phyloP scores from a whole-genome alignment of 2,329 filamentous ascomycete genomes.

The Sarocladium strictum region DNA sequence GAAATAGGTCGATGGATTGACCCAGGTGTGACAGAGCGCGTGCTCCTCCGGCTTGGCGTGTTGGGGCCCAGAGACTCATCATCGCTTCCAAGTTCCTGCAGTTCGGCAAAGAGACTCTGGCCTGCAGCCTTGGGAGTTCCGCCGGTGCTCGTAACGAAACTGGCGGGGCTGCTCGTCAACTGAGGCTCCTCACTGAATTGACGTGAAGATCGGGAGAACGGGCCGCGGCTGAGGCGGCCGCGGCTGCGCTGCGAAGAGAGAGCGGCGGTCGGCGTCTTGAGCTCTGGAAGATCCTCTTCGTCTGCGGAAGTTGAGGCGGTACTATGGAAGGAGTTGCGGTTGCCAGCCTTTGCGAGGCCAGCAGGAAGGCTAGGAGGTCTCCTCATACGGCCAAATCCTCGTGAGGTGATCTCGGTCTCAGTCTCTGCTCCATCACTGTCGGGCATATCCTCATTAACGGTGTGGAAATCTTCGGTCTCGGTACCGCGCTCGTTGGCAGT shows the following conservation, averaged over 20 bases:
- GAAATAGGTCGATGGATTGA: slow-evolving; percentile 38
- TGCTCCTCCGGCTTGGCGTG: slow-evolving; percentile 48
- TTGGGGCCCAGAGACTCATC: slow-evolving; percentile 59
- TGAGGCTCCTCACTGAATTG: slow-evolving; percentile 54
- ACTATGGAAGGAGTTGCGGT: slow-evolving; percentile 70
- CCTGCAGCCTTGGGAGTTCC: slow-evolving; percentile 41
- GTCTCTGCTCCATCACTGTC: slow-evolving; percentile 80
- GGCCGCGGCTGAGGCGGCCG: slow-evolving; percentile 61
- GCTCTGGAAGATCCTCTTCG: slow-evolving; percentile 53
- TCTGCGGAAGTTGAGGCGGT: slow-evolving; percentile 83
- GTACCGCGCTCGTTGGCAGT: slow-evolving; percentile 74
- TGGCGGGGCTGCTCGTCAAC: slow-evolving; percentile 54
- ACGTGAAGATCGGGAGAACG: slow-evolving; percentile 53
- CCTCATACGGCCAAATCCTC: slow-evolving; percentile 35
- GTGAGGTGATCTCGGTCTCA: slow-evolving; percentile 68
- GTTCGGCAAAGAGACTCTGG: slow-evolving; percentile 86
- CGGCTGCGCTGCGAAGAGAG: slow-evolving; percentile 64
- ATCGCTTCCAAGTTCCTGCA: slow-evolving; percentile 72
- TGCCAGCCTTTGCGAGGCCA: slow-evolving; percentile 33
- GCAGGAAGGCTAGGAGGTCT: slow-evolving; percentile 36
- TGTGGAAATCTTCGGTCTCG: slow-evolving; percentile 93
- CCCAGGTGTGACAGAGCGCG: slow-evolving; percentile 41
- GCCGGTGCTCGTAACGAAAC: slow-evolving; percentile 45
- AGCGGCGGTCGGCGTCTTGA: slow-evolving; percentile 56
- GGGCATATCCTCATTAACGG: slow-evolving; percentile 74